Conservation (phyloP, 2,329 filamentous ascomycete genomes). For the Nannizziopsis barbatae region DNA sequence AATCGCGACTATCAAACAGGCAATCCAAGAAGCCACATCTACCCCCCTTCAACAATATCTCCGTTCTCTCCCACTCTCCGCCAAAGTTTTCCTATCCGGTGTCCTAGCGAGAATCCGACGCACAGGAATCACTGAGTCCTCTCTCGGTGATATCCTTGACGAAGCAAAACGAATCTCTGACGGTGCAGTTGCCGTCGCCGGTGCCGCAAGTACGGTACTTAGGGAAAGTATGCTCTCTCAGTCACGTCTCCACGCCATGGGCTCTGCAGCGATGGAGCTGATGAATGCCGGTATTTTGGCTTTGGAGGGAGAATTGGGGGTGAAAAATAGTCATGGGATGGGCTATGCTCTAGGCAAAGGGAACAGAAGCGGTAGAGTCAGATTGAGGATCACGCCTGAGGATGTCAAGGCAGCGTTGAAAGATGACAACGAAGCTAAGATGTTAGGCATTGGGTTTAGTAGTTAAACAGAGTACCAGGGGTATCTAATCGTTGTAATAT, state of each 20-base stretch:
- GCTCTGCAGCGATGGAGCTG: conserved; percentile 66
- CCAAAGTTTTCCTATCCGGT: conserved; percentile 76
- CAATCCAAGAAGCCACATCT: conserved; percentile 88
- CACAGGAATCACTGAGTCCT: conserved; percentile 76
- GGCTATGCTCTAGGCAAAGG: conserved; percentile 50
- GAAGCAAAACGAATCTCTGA: conserved; percentile 61
- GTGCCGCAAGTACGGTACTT: conserved; percentile 47
- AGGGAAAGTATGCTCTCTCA: conserved; percentile 47
- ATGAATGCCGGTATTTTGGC: conserved; percentile 80
- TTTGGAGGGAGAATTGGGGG: conserved; percentile 47
- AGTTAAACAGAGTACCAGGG: not conserved
- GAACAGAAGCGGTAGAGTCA: conserved; percentile 76
- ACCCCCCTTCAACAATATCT: conserved; percentile 86
- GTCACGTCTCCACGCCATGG: conserved; percentile 47
- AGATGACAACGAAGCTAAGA: conserved; percentile 77
- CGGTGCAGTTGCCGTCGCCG: conserved; percentile 34
- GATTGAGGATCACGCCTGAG: conserved; percentile 77
- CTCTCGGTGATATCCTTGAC: conserved; percentile 78
- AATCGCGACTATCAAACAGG: conserved; percentile 83
- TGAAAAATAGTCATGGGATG: conserved; percentile 19
- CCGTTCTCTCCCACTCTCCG: conserved; percentile 64
- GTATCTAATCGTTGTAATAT: not conserved
- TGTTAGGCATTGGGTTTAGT: conserved; percentile 52
- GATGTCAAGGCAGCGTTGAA: conserved; percentile 79
- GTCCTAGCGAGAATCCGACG: conserved; percentile 67